phyloP scores from a whole-genome alignment of 2,329 filamentous ascomycete genomes.

The Penicillium concentricum region DNA sequence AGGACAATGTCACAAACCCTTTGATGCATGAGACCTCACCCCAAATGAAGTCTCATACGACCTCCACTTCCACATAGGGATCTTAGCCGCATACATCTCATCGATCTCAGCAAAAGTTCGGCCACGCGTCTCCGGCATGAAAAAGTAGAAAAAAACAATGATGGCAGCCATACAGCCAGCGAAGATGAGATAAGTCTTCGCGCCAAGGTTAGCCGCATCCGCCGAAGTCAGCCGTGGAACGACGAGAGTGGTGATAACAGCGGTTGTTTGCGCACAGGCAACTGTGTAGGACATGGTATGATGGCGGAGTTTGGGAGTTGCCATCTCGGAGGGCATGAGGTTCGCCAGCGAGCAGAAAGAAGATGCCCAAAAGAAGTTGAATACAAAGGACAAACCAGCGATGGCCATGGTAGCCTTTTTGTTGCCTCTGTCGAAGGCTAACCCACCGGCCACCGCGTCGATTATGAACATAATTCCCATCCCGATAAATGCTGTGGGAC shows the following conservation, averaged over 20 bases:
- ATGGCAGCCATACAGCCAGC: conserved; percentile 34
- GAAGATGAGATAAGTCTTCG: conserved; percentile 37
- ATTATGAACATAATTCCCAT: conserved; percentile 36
- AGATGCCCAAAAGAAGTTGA: conserved; percentile 41
- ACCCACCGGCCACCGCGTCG: conserved; percentile 32
- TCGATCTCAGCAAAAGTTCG: conserved; percentile 36
- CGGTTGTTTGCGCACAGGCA: conserved; percentile 37
- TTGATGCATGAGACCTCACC: conserved; percentile 11
- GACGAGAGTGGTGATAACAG: conserved; percentile 41
- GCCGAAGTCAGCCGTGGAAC: conserved; percentile 37
- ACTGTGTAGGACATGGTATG: conserved; percentile 40
- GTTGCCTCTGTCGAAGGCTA: conserved; percentile 31
- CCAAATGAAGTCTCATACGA: conserved; percentile 27
- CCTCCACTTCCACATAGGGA: conserved; percentile 36
- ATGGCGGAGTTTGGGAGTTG: conserved; percentile 38
- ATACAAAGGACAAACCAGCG: conserved; percentile 36
- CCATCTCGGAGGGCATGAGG: conserved; percentile 38
- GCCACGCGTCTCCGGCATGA: conserved; percentile 32
- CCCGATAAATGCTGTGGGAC: conserved; percentile 37
- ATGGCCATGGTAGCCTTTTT: conserved; percentile 27
- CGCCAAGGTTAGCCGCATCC: conserved; percentile 34
- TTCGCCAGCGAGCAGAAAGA: conserved; percentile 38
- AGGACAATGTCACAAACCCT: neutral
- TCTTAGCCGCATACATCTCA: conserved; percentile 34
- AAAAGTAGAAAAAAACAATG: conserved; percentile 29